Percentiles rank a stretch among this genome's conserved stretches.
phyloP scores from a whole-genome alignment of 306 rosid species.

The Hylodesmum podocarpum region DNA sequence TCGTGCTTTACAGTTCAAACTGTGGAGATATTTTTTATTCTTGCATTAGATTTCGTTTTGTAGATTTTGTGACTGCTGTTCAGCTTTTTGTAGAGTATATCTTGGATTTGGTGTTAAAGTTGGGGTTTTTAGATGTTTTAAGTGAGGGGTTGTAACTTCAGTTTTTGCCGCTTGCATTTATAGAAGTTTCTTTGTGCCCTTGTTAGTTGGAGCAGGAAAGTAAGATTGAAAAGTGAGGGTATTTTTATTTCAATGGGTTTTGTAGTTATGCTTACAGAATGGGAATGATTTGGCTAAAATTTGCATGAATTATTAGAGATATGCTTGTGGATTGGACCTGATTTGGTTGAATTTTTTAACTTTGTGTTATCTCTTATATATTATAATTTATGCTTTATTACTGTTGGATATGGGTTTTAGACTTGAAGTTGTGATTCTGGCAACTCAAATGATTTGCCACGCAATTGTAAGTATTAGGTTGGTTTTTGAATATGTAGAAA shows the following conservation, averaged over 20 bases:
- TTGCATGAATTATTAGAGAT: too few species aligned
- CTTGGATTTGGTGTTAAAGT: constrained; percentile 33
- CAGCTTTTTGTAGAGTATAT: constrained; percentile 12
- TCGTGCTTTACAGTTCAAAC: constrained; percentile 35
- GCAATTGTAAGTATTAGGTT: too few species aligned
- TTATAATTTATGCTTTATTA: neutral
- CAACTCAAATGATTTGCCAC: constrained; percentile 17
- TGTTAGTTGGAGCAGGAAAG: constrained; percentile 20
- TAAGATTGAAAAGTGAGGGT: neutral
- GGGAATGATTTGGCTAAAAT: neutral
- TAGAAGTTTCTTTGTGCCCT: constrained; percentile 12
- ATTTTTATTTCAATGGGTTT: neutral
- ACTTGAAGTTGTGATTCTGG: constrained; percentile 8
- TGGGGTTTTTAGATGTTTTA: constrained; percentile 31
- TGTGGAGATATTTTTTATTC: too few species aligned
- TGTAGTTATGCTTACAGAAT: constrained; percentile 15
- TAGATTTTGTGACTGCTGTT: constrained; percentile 19
- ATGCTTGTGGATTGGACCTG: too few species aligned
- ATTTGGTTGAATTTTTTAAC: too few species aligned
- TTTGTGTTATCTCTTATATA: neutral
- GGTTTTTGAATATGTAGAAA: neutral
- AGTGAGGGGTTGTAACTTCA: constrained; percentile 30
- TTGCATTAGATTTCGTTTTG: too few species aligned
- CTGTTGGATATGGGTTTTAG: neutral
- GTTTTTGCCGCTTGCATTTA: constrained; percentile 2